Base-by-base conservation (phyloP, 108 stramenopile genomes). In the Epithemia pelagica region DNA sequence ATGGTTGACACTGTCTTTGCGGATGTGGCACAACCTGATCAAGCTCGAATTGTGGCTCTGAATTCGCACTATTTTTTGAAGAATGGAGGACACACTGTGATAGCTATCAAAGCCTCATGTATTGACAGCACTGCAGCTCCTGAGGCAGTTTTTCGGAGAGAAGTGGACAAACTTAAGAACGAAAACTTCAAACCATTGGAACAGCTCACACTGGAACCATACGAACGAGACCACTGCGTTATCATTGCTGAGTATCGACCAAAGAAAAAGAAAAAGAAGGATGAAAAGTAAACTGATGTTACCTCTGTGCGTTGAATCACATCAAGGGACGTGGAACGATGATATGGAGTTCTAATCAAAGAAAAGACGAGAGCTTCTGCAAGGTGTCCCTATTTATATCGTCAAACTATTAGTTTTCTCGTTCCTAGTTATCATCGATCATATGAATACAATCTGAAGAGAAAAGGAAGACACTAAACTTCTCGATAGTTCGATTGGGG, bases 1-100 rank as follows among this genome's bases (percentile, higher is more conserved):
- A 99, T 99, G 99, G 99, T 98, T 32, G 99, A 99, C 71, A 73
- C 74, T 63, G 90, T 99, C 59, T 99, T 99, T 83, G 99, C 99
- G 22, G 99, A 99, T 80, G 95, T 99, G 51, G 99, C 99, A 1
- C 99, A 99, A 76, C 98, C 99, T 18, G 99, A 99, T 79, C 97
- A 98, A 79, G 97, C 97, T 8, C 97, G 99, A 69, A 99, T 99
- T 70, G 99, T 99, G 55, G 98, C 96, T 21, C 77, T 98, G 65
- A 99, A 99, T 77, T 84, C 96, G n/a, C 96, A 98, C 71, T 92
- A 98, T 85, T 99, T 98, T 85, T 83, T 99, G 58, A 96, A 97
- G 87, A 96, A 92, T 74, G 97, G 97, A 52, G 99, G 99, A 46
- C 97, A 99, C 82, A 91, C 96, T 52, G 96, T 99, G 21, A 96